Conservation (phyloP, 176 grass and related monocot species). For the Oryza glaberrima region DNA sequence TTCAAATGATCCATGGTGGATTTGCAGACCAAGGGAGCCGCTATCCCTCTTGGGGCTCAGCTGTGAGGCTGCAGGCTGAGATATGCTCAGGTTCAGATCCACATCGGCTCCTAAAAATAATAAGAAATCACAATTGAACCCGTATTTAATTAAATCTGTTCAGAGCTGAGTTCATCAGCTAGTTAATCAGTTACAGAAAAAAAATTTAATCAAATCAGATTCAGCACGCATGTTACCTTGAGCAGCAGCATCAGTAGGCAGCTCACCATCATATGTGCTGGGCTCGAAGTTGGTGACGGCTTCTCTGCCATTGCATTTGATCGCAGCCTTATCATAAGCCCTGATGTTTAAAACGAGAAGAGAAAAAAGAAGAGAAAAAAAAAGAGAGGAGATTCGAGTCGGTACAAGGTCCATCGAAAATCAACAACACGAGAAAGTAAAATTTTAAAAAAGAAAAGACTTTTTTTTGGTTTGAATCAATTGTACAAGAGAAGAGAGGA, state of each 20-base stretch:
- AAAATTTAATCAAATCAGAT: background rate
- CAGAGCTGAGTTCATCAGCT: slow-evolving; percentile 5
- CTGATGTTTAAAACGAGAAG: slow-evolving; percentile 52
- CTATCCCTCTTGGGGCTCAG: slow-evolving; percentile 70
- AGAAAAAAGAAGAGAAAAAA: slow-evolving; percentile 26
- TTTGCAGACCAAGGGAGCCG: slow-evolving; percentile 47
- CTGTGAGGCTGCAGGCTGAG: slow-evolving; percentile 59
- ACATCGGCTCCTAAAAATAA: slow-evolving; percentile 54
- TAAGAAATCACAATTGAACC: background rate
- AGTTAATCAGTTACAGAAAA: background rate
- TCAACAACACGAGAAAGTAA: slow-evolving; percentile 42
- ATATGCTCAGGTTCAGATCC: slow-evolving; percentile 96
- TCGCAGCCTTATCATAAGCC: slow-evolving; percentile 97
- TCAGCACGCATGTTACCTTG: slow-evolving; percentile 56
- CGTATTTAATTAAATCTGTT: background rate
- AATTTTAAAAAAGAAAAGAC: slow-evolving; percentile 9
- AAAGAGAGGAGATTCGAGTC: slow-evolving; percentile 67
- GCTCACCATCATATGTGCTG: slow-evolving; percentile 74
- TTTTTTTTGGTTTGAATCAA: slow-evolving; percentile 41
- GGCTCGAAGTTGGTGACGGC: slow-evolving; percentile 96
- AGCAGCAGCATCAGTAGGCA: slow-evolving; percentile 48
- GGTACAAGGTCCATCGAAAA: slow-evolving; percentile 52
- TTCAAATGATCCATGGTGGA: slow-evolving; percentile 58
- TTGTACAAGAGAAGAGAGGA: slow-evolving; percentile 3
- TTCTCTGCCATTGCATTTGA: slow-evolving; percentile 96